Conservation (phyloP, 2,329 filamentous ascomycete genomes). For the Myriosclerotinia curreyana region DNA sequence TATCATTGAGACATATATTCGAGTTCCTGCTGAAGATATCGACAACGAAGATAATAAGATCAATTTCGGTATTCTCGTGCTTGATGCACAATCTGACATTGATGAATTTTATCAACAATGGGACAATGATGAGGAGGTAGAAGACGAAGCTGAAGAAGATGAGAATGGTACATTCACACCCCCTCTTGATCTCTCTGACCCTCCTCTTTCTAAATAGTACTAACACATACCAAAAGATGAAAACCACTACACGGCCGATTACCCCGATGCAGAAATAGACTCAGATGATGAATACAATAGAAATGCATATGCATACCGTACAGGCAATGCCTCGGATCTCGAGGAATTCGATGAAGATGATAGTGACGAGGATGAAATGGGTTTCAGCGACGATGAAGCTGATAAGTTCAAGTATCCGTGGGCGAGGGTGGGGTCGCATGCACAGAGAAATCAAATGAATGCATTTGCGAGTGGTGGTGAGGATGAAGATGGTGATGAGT, state of each 20-base stretch:
- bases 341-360: slow-evolving; percentile 35
- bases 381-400: slow-evolving; percentile 34
- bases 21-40: slow-evolving; percentile 58
- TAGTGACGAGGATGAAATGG: slow-evolving; percentile 32
- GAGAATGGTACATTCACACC: slow-evolving; percentile 55
- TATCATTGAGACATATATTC: slow-evolving; percentile 63
- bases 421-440: slow-evolving; percentile 18
- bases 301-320: slow-evolving; percentile 55
- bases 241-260: slow-evolving; percentile 75
- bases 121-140: slow-evolving; percentile 58
- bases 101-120: slow-evolving; percentile 59
- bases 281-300: slow-evolving; percentile 64
- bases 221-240: slow-evolving; percentile 53
- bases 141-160: slow-evolving; percentile 62
- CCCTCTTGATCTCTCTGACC: not conserved
- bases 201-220: slow-evolving; percentile 12
- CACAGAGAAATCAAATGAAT: not conserved
- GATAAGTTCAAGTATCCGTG: slow-evolving; percentile 35
- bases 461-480: not conserved
- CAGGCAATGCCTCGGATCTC: slow-evolving; percentile 37
- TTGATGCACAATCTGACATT: slow-evolving; percentile 42
- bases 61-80: slow-evolving; percentile 44
- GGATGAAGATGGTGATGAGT: slow-evolving; percentile 3
- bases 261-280: slow-evolving; percentile 75
- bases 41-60: slow-evolving; percentile 47